Percentiles rank a stretch among this genome's conserved stretches.
Conservation (phyloP, 1,284 basidiomycete species). For the Coniophora puteana region DNA sequence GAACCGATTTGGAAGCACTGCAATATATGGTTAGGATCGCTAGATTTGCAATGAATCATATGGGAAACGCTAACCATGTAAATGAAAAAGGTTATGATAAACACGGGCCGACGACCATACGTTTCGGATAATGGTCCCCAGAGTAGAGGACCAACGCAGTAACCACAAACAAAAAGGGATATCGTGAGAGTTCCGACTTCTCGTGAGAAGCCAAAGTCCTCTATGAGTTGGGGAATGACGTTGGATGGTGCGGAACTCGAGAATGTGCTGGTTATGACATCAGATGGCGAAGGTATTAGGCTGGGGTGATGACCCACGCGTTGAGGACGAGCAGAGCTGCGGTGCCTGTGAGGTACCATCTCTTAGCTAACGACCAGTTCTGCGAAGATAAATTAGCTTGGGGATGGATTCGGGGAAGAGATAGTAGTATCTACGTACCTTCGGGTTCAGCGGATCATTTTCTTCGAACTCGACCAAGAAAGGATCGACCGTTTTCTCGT, state of each 20-base stretch:
- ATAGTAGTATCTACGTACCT: conserved; percentile 20
- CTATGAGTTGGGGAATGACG: conserved; percentile 41
- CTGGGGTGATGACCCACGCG: conserved; percentile 38
- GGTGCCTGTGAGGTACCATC: conserved; percentile 64
- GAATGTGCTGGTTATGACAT: conserved; percentile 44
- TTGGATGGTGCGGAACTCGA: conserved; percentile 56
- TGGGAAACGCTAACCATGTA: conserved; percentile 44
- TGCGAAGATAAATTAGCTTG: conserved; percentile 20
- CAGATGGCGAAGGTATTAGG: neutral
- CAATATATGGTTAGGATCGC: neutral
- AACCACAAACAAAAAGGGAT: conserved; percentile 54
- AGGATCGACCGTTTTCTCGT: conserved; percentile 20
- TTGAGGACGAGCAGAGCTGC: conserved; percentile 66
- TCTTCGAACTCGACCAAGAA: conserved; percentile 29
- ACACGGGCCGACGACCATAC: conserved; percentile 61
- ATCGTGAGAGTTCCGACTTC: conserved; percentile 49
- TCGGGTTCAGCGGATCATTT: conserved; percentile 33
- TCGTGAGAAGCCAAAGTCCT: conserved; percentile 50
- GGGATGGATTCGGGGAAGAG: neutral
- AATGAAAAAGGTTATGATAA: conserved; percentile 61
- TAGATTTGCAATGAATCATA: neutral
- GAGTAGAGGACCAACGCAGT: conserved; percentile 59
- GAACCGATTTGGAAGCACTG: conserved; percentile 62
- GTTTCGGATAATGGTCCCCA: conserved; percentile 56
- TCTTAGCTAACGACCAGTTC: conserved; percentile 53